Conservation (phyloP, 169 alveolate species). For the Cryptosporidium bovis region DNA sequence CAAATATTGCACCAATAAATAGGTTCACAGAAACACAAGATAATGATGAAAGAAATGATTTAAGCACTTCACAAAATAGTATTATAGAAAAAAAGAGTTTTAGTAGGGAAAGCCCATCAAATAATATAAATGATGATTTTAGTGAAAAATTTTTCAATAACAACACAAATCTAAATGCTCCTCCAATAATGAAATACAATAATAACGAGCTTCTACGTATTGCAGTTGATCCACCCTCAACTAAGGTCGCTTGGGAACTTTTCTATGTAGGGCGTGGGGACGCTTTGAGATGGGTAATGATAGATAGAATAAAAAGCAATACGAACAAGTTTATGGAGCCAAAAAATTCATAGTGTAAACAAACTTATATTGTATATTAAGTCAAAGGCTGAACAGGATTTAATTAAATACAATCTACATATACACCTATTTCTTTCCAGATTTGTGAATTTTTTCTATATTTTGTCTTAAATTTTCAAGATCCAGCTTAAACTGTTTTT, state of each 20-base stretch:
- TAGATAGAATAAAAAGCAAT: conserved; percentile 40
- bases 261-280: conserved; percentile 68
- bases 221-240: conserved; percentile 69
- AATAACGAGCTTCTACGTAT: conserved; percentile 48
- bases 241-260: conserved; percentile 69
- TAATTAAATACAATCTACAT: not conserved
- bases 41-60: not conserved
- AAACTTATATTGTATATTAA: too few species aligned
- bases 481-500: conserved; percentile 21
- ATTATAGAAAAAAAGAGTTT: not conserved
- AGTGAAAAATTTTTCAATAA: conserved; percentile 3
- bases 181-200: conserved; percentile 65
- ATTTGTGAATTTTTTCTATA: conserved; percentile 3
- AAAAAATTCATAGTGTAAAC: not conserved
- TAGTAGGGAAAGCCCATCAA: not conserved
- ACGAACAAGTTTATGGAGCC: conserved; percentile 58
- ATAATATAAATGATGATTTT: conserved; percentile 2
- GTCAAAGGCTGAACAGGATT: not conserved
- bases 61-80: not conserved
- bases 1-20: not conserved
- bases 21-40: not conserved
- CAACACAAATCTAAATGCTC: conserved; percentile 62
- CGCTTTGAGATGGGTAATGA: conserved; percentile 73
- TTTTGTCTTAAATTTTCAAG: conserved; percentile 37
- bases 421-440: not conserved